phyloP scores from a whole-genome alignment of 306 rosid genomes.

The Lithocarpus polystachyus region DNA sequence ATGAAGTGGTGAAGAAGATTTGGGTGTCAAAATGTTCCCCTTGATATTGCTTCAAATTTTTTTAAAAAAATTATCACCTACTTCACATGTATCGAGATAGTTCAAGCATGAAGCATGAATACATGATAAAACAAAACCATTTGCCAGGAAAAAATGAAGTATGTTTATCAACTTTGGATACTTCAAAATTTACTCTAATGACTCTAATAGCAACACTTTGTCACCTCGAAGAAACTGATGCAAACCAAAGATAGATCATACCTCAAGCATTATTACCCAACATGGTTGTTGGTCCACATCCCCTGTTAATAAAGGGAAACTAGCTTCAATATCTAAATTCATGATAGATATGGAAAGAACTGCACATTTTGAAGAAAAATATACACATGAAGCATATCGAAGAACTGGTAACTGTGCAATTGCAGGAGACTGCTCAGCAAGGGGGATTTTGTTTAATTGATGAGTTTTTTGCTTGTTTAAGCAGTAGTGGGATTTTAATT shows the following conservation, averaged over 20 bases:
- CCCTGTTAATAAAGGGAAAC: conserved; percentile 45
- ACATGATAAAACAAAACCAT: background rate
- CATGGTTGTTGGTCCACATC: conserved; percentile 77
- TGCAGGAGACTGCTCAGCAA: background rate
- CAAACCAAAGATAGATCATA: conserved; percentile 34
- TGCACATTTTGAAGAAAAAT: conserved; percentile 14
- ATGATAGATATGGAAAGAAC: conserved; percentile 5
- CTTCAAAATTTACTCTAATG: background rate
- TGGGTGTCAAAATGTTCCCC: background rate
- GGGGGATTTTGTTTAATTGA: background rate
- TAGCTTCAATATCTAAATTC: conserved; percentile 8
- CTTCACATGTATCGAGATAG: background rate
- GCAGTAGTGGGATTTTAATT: background rate
- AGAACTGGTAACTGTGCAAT: background rate
- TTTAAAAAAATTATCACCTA: background rate
- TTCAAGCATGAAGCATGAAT: background rate
- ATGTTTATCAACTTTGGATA: background rate
- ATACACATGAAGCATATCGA: background rate
- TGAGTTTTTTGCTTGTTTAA: background rate
- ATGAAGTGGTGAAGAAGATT: background rate
- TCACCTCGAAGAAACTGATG: conserved; percentile 9
- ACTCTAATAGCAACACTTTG: background rate
- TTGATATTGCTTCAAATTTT: background rate
- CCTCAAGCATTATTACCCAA: conserved; percentile 99
- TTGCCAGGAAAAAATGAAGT: background rate